A percentile compares a stretch with the other conserved stretches of the same genome.
Evolutionary conservation across 2,329 filamentous ascomycete species (phyloP).

Genomic region (Leptographium procerum): DNA sequence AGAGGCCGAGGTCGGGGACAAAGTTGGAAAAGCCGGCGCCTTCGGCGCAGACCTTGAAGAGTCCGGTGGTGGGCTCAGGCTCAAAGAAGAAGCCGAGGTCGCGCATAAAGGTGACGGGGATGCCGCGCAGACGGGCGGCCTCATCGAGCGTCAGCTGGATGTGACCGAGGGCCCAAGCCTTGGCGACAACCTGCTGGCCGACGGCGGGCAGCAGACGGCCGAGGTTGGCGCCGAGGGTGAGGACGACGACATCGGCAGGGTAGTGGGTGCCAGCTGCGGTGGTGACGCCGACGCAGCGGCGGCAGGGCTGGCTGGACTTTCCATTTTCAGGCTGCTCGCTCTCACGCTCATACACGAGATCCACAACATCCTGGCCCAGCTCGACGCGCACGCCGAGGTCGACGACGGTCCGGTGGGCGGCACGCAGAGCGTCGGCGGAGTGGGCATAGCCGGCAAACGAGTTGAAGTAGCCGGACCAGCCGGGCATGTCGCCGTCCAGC

Average conservation of each 20-base stretch:
- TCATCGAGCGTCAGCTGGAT: slow-evolving; percentile 45
- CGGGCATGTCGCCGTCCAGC: slow-evolving; percentile 32
- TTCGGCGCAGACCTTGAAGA: slow-evolving; percentile 50
- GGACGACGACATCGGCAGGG: slow-evolving; percentile 30
- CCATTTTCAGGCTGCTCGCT: too few species aligned
- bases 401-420: slow-evolving; percentile 30
- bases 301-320: slow-evolving; percentile 5
- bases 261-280: slow-evolving; percentile 16
- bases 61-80: slow-evolving; percentile 43
- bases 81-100: slow-evolving; percentile 57
- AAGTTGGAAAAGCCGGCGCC: slow-evolving; percentile 40
- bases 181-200: slow-evolving; percentile 39
- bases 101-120: slow-evolving; percentile 49
- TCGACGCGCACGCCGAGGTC: slow-evolving; percentile 22
- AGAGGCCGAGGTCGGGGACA: slow-evolving; percentile 12
- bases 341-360: slow-evolving; percentile 29
- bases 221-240: slow-evolving; percentile 21
- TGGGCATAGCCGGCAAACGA: slow-evolving; percentile 45
- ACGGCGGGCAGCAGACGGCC: slow-evolving; percentile 34
- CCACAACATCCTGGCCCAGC: slow-evolving; percentile 24
- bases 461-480: slow-evolving; percentile 50
- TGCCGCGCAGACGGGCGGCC: slow-evolving; percentile 38
- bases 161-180: slow-evolving; percentile 49
- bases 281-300: slow-evolving; percentile 17
- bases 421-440: slow-evolving; percentile 37